Evolutionary conservation across 2,329 filamentous ascomycete species (phyloP).

Genomic region (Beauveria scarabaeidicola): DNA sequence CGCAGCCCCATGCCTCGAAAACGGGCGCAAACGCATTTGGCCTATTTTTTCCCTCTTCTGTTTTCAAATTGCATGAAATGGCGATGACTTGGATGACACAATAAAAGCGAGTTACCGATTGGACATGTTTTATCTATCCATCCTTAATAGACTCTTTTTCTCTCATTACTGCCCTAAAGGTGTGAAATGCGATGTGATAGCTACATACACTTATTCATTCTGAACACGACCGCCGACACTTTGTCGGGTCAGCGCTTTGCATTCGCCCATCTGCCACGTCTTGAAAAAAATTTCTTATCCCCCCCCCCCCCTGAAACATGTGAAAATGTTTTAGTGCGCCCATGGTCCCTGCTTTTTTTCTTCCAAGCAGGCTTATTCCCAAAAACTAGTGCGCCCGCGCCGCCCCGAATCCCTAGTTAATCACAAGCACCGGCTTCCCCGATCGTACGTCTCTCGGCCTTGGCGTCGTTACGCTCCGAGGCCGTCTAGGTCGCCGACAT

Average conservation of each 20-base stretch:
- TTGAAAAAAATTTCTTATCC: background rate
- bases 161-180: background rate
- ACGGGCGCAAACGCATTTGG: background rate
- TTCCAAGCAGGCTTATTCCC: background rate
- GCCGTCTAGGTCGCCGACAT: background rate
- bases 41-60: constrained; percentile 1
- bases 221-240: too few relatives aligned
- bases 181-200: too few relatives aligned
- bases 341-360: background rate
- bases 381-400: background rate
- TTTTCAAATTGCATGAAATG: constrained; percentile 11
- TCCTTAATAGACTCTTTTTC: constrained; percentile 9
- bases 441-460: background rate
- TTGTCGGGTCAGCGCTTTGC: background rate
- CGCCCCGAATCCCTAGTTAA: background rate
- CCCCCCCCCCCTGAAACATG: background rate
- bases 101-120: constrained; percentile 12
- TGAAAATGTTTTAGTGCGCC: constrained; percentile 6
- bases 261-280: background rate
- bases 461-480: constrained; percentile 4
- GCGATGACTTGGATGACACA: constrained; percentile 13
- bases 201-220: too few relatives aligned
- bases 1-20: background rate
- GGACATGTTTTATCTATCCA: constrained; percentile 8
- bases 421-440: background rate